Percentiles rank a stretch among this genome's conserved stretches.
Conservation (phyloP, 225 moss, liverwort and hornwort genomes). For the Polytrichum formosum region DNA sequence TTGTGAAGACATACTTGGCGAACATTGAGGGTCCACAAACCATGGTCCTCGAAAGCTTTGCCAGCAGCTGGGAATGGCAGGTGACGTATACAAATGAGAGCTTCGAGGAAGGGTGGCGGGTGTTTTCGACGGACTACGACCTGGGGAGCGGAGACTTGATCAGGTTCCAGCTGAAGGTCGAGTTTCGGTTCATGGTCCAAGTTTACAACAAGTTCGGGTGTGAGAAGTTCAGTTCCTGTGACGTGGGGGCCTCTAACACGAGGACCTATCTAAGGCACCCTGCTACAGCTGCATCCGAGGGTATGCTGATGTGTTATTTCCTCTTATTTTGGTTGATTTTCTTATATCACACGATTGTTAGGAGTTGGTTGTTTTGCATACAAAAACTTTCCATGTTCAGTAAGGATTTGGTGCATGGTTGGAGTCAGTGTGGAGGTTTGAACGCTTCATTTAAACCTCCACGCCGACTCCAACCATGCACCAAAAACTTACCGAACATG, state of each 20-base stretch:
- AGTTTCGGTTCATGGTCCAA: conserved; percentile 5
- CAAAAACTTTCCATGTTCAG: no score
- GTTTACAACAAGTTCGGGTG: conserved; percentile 11
- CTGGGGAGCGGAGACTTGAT: conserved; percentile 8
- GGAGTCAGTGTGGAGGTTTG: no score
- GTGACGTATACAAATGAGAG: not conserved
- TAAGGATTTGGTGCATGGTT: no score
- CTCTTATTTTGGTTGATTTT: no score
- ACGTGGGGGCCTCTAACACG: not conserved
- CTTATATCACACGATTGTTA: no score
- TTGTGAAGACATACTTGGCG: conserved; percentile 2
- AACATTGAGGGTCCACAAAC: not conserved
- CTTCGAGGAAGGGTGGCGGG: conserved; percentile 7
- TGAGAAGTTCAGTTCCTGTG: not conserved
- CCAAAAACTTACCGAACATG: no score
- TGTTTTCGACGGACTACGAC: conserved; percentile 3
- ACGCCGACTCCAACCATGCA: no score
- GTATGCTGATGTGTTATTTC: no score
- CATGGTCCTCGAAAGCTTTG: conserved; percentile 2
- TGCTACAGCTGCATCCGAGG: not conserved
- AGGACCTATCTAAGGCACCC: not conserved
- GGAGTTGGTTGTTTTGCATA: no score
- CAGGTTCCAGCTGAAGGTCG: not conserved
- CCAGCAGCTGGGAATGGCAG: conserved; percentile 12
- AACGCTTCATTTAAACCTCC: no score